Evolutionary conservation across 495 filamentous ascomycete genomes (phyloP).

Genomic region (Aspergillus sclerotiicarbonarius): DNA sequence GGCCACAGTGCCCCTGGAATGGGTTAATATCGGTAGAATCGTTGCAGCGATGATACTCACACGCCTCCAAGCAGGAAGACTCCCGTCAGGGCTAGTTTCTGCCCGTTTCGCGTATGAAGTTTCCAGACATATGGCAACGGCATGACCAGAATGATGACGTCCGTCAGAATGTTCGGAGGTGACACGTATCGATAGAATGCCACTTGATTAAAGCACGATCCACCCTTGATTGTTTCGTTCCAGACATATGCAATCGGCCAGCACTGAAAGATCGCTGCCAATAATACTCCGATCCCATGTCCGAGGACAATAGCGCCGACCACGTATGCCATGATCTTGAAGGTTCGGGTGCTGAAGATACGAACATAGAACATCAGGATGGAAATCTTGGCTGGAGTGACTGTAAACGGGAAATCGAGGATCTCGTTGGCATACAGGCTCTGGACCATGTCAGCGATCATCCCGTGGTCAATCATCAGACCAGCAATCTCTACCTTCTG

Average conservation of each 20-base stretch:
- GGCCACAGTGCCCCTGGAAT: constrained; percentile 18
- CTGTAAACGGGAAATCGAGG: constrained; percentile 29
- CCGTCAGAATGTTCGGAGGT: constrained; percentile 31
- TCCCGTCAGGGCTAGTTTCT: constrained; percentile 27
- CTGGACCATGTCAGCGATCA: constrained; percentile 9
- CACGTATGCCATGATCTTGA: constrained; percentile 29
- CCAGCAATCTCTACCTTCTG: constrained; percentile 10
- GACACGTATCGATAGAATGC: constrained; percentile 31
- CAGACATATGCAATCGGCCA: constrained; percentile 30
- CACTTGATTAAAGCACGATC: constrained; percentile 30
- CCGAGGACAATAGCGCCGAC: constrained; percentile 27
- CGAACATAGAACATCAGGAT: constrained; percentile 45
- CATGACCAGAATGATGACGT: constrained; percentile 37
- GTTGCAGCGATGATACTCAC: constrained; percentile 15
- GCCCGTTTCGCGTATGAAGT: constrained; percentile 17
- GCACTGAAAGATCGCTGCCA: constrained; percentile 33
- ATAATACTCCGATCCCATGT: constrained; percentile 26
- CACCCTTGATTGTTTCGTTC: constrained; percentile 21
- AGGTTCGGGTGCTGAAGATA: constrained; percentile 31
- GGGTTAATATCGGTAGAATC: background rate
- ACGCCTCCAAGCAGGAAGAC: constrained; percentile 30
- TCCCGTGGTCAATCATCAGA: background rate
- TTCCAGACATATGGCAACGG: constrained; percentile 46
- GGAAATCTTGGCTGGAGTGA: constrained; percentile 38
- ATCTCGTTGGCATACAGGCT: constrained; percentile 21